Percentiles rank a stretch among this genome's conserved stretches.
Evolutionary conservation across 352 stramenopile species (phyloP).

Genomic region (Globisporangium nunn): DNA sequence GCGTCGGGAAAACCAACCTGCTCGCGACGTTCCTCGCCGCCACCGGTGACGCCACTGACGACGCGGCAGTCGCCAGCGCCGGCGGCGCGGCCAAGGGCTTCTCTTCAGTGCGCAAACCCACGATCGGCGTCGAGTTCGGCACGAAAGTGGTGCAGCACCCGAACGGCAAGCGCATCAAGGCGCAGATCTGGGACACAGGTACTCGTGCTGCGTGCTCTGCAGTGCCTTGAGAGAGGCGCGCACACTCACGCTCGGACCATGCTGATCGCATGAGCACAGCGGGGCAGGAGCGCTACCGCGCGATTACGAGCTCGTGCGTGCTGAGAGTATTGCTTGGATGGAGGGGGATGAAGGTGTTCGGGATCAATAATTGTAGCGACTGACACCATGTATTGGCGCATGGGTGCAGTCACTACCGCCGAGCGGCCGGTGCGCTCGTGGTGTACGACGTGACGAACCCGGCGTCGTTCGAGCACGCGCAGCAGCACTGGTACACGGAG

Average conservation of each 20-base stretch:
- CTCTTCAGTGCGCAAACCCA: conserved; percentile 55
- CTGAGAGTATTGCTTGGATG: not conserved
- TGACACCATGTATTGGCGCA: not conserved
- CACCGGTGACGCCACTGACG: conserved; percentile 22
- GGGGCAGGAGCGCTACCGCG: conserved; percentile 73
- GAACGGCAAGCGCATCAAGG: conserved; percentile 77
- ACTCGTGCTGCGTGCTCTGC: not conserved
- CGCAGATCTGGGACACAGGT: conserved; percentile 81
- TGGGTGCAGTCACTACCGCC: conserved; percentile 52
- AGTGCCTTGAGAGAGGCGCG: not conserved
- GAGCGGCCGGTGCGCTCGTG: conserved; percentile 58
- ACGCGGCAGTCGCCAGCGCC: not conserved
- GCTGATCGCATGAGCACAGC: conserved; percentile 14
- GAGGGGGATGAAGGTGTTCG: too few species aligned
- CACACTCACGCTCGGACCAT: not conserved
- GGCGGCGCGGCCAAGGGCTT: conserved; percentile 38
- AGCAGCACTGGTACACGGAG: conserved; percentile 68
- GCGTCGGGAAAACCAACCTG: conserved; percentile 90
- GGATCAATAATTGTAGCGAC: not conserved
- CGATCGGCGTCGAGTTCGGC: conserved; percentile 78
- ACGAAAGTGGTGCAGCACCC: conserved; percentile 70
- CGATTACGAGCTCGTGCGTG: conserved; percentile 73
- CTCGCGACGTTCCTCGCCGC: conserved; percentile 69
- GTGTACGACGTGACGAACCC: conserved; percentile 73
- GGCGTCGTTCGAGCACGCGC: conserved; percentile 61